A percentile compares a stretch with the other conserved stretches of the same genome.
Conservation (phyloP, 495 filamentous ascomycete genomes). For the Trichocladium uniseriatum region DNA sequence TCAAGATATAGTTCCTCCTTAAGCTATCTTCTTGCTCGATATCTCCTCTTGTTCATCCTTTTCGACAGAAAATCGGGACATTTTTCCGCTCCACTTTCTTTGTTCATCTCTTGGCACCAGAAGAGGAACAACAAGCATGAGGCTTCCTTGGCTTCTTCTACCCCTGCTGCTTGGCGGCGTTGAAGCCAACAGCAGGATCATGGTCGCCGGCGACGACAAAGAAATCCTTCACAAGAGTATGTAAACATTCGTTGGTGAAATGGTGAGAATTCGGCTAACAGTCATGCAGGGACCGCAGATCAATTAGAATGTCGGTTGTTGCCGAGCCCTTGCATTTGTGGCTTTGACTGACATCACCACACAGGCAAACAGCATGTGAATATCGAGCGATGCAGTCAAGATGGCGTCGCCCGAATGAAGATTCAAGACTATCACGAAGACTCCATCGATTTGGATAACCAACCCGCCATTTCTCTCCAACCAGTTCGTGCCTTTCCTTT, state of each 20-base stretch:
- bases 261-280: not conserved
- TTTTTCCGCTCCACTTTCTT: too few species aligned
- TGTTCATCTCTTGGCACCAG: not conserved
- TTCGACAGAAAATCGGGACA: too few species aligned
- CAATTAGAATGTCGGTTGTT: conserved; percentile 3
- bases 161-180: conserved; percentile 27
- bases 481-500: not conserved
- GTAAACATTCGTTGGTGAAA: not conserved
- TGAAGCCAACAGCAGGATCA: not conserved
- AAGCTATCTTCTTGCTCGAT: too few species aligned
- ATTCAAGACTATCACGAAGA: not conserved
- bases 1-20: too few species aligned
- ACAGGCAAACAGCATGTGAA: not conserved
- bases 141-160: conserved; percentile 9
- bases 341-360: not conserved
- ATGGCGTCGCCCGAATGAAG: not conserved
- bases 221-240: conserved; percentile 76
- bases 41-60: too few species aligned
- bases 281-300: conserved; percentile 15
- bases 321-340: not conserved
- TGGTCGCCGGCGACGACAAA: conserved; percentile 62
- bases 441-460: not conserved
- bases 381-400: not conserved
- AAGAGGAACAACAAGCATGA: conserved; percentile 7
- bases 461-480: not conserved